Percentiles rank a stretch among this genome's conserved stretches.
Conservation (phyloP, 2,329 filamentous ascomycete species). For the Knoxdaviesia capensis region DNA sequence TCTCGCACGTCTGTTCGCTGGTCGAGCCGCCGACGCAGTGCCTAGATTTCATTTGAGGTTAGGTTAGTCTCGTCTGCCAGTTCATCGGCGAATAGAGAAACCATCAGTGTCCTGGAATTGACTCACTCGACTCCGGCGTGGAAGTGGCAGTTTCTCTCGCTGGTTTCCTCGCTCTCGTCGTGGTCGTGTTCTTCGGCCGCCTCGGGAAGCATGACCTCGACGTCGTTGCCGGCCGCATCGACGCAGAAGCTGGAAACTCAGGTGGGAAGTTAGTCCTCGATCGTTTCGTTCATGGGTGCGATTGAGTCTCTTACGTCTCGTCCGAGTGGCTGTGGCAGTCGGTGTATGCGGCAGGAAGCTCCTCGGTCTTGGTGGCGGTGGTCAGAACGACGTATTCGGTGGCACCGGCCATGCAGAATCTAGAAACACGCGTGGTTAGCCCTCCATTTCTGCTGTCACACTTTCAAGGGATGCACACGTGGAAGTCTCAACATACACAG, state of each 20-base stretch:
- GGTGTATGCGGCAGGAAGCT: conserved; percentile 39
- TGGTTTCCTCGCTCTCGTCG: conserved; percentile 7
- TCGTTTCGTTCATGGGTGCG: background rate
- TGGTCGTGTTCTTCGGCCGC: conserved; percentile 14
- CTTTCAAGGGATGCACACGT: background rate
- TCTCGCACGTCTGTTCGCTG: conserved; percentile 24
- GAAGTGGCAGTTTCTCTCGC: conserved; percentile 40
- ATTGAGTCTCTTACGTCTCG: conserved; percentile 24
- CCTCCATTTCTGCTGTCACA: conserved; percentile 1
- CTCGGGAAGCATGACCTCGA: conserved; percentile 19
- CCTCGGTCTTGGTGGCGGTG: conserved; percentile 31
- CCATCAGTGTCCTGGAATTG: background rate
- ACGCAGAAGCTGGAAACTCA: conserved; percentile 34
- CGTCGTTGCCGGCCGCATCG: conserved; percentile 36
- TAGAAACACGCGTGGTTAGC: conserved; percentile 7
- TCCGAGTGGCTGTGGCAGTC: conserved; percentile 41
- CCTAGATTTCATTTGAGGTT: conserved; percentile 13
- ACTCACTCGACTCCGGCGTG: conserved; percentile 56
- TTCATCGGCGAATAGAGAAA: no score
- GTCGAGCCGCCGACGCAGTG: conserved; percentile 31
- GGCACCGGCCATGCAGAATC: conserved; percentile 22
- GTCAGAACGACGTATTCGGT: conserved; percentile 22
- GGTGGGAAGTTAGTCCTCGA: background rate
- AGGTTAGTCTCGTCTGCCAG: conserved; percentile 1
- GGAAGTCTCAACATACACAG: conserved; percentile 14